These are phyloP conservation scores for Crinitomyces ghanaensis DNA, from an alignment of 805 yeast species.

Conservation along the genomic window DNA sequence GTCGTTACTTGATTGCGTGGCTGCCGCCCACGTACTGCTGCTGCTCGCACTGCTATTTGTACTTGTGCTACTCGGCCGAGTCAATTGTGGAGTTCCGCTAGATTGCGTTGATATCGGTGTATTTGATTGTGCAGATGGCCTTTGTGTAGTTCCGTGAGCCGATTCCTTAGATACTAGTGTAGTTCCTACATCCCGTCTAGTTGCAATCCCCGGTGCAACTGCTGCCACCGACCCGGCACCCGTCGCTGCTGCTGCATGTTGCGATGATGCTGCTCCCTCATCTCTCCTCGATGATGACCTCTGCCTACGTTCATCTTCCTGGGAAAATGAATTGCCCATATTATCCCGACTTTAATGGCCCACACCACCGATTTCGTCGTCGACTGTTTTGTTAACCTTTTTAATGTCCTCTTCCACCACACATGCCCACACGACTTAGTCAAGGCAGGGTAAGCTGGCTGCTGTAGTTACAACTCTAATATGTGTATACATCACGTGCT, in stretches of 20 bases:
- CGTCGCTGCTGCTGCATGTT: background rate
- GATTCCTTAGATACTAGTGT: constrained; percentile 9
- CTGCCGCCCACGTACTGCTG: background rate
- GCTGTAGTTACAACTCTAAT: too few relatives aligned
- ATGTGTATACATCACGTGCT: too few relatives aligned
- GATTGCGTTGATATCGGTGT: background rate
- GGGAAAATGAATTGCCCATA: constrained; percentile 17
- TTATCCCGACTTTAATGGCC: too few relatives aligned
- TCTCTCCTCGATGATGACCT: constrained; percentile 3
- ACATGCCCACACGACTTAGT: too few relatives aligned
- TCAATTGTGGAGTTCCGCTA: background rate
- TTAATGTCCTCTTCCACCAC: too few relatives aligned
- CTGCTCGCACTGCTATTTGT: background rate
- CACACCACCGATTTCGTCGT: too few relatives aligned
- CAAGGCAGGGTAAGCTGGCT: too few relatives aligned
- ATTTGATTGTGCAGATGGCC: background rate
- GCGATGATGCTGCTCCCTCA: constrained; percentile 1
- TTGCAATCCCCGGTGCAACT: constrained; percentile 6
- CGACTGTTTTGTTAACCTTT: too few relatives aligned
- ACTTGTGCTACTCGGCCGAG: background rate
- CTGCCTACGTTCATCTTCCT: constrained; percentile 12
- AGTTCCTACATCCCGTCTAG: constrained; percentile 7
- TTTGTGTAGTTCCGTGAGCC: constrained; percentile 2
- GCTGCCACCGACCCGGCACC: constrained; percentile 8
- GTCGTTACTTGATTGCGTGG: too few relatives aligned